A percentile compares a stretch with the other conserved stretches of the same genome.
phyloP scores from a whole-genome alignment of 495 filamentous ascomycete species.

The Emericellopsis terricola region DNA sequence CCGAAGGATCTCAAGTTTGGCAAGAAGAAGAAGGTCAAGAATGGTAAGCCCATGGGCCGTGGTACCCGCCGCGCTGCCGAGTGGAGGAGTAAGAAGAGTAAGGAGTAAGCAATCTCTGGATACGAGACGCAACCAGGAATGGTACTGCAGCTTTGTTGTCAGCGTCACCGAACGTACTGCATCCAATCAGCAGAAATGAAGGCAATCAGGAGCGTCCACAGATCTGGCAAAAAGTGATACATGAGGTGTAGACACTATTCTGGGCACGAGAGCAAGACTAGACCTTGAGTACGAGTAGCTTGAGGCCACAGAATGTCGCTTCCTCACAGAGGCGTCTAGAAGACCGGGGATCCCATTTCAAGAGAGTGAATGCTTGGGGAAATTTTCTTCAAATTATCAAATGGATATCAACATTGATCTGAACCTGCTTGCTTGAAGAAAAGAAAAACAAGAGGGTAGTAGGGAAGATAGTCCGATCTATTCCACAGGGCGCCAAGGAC shows the following conservation, averaged over 20 bases:
- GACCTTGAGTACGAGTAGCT: no score
- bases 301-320: no score
- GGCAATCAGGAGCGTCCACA: no score
- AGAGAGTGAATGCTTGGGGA: background rate
- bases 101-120: no score
- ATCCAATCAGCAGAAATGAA: no score
- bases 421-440: background rate
- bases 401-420: background rate
- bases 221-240: no score
- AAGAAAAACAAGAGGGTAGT: background rate
- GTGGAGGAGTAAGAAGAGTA: conserved; percentile 34
- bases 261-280: no score
- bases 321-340: background rate
- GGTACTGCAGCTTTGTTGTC: no score
- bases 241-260: no score
- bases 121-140: no score
- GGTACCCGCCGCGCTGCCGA: conserved; percentile 39
- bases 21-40: conserved; percentile 35
- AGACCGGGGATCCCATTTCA: background rate
- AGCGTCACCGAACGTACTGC: no score
- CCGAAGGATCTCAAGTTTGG: conserved; percentile 43
- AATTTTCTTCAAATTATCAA: conserved; percentile 1
- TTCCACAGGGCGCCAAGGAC: background rate
- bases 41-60: conserved; percentile 17
- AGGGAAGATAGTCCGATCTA: conserved; percentile 1